These are phyloP conservation scores for Macrophomina pseudophaseolina DNA, from an alignment of 2,329 filamentous ascomycete genomes.

Conservation along the genomic window DNA sequence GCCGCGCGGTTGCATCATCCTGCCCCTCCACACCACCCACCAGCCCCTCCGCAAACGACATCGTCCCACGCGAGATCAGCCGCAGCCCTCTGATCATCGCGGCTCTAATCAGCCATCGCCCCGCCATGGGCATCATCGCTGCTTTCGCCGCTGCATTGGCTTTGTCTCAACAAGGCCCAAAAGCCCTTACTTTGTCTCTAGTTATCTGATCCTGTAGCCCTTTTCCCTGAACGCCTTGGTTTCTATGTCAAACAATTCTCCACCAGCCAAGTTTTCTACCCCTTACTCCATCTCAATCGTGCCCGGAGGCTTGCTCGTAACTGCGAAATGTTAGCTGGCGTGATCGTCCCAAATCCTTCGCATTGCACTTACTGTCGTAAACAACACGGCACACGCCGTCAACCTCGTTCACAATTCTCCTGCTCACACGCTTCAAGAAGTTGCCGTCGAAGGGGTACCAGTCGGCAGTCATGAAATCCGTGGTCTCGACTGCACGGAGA, in stretches of 20 bases:
- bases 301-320: slow-evolving; percentile 70
- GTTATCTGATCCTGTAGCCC: background rate
- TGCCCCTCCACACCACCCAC: background rate
- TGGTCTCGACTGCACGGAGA: slow-evolving; percentile 65
- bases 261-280: background rate
- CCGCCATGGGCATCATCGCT: slow-evolving; percentile 13
- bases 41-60: slow-evolving; percentile 20
- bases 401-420: slow-evolving; percentile 76
- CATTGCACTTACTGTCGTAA: slow-evolving; percentile 64
- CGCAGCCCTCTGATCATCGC: slow-evolving; percentile 14
- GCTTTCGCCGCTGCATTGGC: slow-evolving; percentile 13
- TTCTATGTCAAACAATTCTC: slow-evolving; percentile 12
- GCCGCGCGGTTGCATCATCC: slow-evolving; percentile 12
- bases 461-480: slow-evolving; percentile 78
- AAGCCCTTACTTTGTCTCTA: background rate
- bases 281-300: slow-evolving; percentile 76
- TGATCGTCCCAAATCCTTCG: background rate
- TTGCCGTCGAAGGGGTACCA: slow-evolving; percentile 68
- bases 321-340: slow-evolving; percentile 37
- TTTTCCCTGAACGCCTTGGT: slow-evolving; percentile 21
- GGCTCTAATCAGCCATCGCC: slow-evolving; percentile 1
- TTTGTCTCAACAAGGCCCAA: background rate
- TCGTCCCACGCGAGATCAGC: slow-evolving; percentile 21
- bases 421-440: slow-evolving; percentile 69
- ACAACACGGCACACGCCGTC: slow-evolving; percentile 73